Evolutionary conservation across 495 filamentous ascomycete genomes (phyloP).

Genomic region (Podospora fimiseda): DNA sequence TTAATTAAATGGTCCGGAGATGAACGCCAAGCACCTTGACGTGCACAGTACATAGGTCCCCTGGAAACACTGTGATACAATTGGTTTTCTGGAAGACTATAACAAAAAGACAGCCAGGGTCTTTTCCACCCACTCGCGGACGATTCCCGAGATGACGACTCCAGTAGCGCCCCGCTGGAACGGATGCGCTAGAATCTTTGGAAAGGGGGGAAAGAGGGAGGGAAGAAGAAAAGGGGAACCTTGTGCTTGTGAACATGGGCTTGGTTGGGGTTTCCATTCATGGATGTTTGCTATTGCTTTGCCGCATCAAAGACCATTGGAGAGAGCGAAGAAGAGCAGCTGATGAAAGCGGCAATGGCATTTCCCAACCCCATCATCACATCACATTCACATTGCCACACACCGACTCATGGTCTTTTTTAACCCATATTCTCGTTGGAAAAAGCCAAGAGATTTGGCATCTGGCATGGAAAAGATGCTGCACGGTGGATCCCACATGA

Average conservation of each 20-base stretch:
- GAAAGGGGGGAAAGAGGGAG: not conserved
- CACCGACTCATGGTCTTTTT: no score
- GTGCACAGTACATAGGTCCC: not conserved
- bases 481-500: not conserved
- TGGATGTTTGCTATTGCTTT: no score
- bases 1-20: not conserved
- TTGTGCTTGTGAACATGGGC: not conserved
- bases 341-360: no score
- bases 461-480: no score
- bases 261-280: not conserved
- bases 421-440: no score
- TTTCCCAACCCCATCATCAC: no score
- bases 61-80: slow-evolving; percentile 6
- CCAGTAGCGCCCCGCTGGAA: slow-evolving; percentile 5
- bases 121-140: not conserved
- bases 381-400: no score
- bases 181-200: slow-evolving; percentile 1
- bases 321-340: no score
- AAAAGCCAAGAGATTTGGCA: no score
- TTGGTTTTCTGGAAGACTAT: no score
- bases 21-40: not conserved
- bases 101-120: no score
- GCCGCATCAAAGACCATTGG: no score
- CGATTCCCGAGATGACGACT: slow-evolving; percentile 5
- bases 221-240: not conserved